Conservation (phyloP, 2,329 filamentous ascomycete species). For the Epichloe glyceriae region DNA sequence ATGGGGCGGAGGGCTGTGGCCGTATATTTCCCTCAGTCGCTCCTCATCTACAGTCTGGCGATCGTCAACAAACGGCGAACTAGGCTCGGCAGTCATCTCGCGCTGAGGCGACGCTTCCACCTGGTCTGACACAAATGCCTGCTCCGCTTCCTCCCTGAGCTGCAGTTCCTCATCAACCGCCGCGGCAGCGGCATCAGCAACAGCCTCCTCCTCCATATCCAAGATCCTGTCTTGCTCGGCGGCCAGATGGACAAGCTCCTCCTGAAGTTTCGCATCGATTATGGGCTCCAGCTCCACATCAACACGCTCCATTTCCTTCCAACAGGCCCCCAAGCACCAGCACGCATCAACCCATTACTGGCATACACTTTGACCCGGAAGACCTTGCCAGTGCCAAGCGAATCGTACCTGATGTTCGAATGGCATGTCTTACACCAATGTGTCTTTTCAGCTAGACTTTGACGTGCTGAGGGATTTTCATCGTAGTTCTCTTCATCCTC, state of each 20-base stretch:
- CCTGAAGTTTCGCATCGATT: slow-evolving; percentile 44
- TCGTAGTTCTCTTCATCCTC: slow-evolving; percentile 32
- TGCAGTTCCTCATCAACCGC: slow-evolving; percentile 8
- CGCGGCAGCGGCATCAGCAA: slow-evolving; percentile 7
- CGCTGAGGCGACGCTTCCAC: slow-evolving; percentile 9
- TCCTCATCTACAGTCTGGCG: slow-evolving; percentile 34
- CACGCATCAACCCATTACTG: slow-evolving; percentile 85
- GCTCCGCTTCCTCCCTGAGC: slow-evolving; percentile 18
- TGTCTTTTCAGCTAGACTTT: slow-evolving; percentile 18
- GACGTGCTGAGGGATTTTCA: slow-evolving; percentile 14
- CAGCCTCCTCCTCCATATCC: slow-evolving; percentile 16
- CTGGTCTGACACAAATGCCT: slow-evolving; percentile 5
- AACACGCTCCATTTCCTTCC: slow-evolving; percentile 97
- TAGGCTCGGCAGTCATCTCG: slow-evolving; percentile 7
- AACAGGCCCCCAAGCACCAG: slow-evolving; percentile 86
- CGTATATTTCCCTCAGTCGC: slow-evolving; percentile 41
- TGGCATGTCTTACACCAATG: slow-evolving; percentile 46
- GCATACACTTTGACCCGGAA: slow-evolving; percentile 85
- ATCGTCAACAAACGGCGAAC: slow-evolving; percentile 14
- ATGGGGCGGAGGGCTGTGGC: slow-evolving; percentile 16
- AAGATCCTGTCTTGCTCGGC: slow-evolving; percentile 30
- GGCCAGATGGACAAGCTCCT: slow-evolving; percentile 45
- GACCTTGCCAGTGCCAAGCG: slow-evolving; percentile 39
- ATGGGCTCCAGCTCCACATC: slow-evolving; percentile 82
- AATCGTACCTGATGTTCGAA: slow-evolving; percentile 41